Evolutionary conservation across 441 rosid genomes (phyloP).

Genomic region (Gossypium lobatum): DNA sequence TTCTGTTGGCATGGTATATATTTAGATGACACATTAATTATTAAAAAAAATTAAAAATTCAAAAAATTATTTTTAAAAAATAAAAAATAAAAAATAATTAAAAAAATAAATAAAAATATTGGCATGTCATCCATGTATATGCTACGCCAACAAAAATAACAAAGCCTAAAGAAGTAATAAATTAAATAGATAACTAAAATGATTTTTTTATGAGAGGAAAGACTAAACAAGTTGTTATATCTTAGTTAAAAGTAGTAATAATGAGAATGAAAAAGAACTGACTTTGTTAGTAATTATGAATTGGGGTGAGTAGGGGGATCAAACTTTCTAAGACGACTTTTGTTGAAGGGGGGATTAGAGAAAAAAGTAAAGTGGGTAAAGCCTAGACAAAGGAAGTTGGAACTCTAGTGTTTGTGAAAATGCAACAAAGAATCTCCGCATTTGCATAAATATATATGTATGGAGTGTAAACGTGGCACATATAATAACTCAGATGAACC

Average conservation of each 20-base stretch:
- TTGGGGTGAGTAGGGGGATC: not conserved
- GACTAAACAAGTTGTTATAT: not conserved
- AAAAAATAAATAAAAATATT: too few relatives aligned
- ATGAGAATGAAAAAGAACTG: not conserved
- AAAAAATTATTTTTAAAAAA: too few relatives aligned
- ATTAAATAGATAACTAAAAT: too few relatives aligned
- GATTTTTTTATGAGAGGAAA: not conserved
- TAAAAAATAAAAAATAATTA: too few relatives aligned
- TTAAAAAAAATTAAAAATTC: too few relatives aligned
- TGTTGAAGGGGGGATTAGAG: too few relatives aligned
- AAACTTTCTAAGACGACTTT: too few relatives aligned
- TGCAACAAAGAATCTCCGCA: not conserved
- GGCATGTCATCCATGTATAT: too few relatives aligned
- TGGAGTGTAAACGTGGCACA: not conserved
- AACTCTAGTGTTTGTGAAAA: not conserved
- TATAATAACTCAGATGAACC: not conserved
- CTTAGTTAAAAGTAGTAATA: not conserved
- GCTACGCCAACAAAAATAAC: too few relatives aligned
- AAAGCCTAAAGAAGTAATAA: too few relatives aligned
- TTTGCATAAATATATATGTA: not conserved
- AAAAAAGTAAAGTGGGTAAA: not conserved
- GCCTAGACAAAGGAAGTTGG: not conserved
- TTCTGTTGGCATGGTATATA: too few relatives aligned
- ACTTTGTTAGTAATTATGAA: not conserved
- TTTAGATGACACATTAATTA: too few relatives aligned